Evolutionary conservation across 2,329 filamentous ascomycete species (phyloP).

Genomic region (Phyllosticta citribraziliensis): DNA sequence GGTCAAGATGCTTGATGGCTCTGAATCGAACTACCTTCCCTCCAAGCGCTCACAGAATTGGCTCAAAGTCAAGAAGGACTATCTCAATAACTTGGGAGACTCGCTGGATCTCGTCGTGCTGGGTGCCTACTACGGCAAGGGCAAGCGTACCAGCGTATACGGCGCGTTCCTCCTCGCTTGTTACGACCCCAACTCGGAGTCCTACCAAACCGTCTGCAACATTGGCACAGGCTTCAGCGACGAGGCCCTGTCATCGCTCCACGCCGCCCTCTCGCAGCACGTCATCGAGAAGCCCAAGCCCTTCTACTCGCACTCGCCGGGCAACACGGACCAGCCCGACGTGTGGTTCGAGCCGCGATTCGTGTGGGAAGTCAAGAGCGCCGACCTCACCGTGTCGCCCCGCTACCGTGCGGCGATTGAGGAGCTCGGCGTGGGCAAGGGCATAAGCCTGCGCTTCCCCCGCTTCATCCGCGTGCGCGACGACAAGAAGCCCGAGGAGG

Average conservation of each 20-base stretch:
- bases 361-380: conserved; percentile 97
- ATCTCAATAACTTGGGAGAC: conserved; percentile 86
- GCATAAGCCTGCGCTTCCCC: conserved; percentile 84
- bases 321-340: conserved; percentile 87
- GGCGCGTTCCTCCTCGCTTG: conserved; percentile 93
- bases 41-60: conserved; percentile 95
- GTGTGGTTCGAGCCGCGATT: conserved; percentile 94
- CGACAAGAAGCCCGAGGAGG: conserved; percentile 91
- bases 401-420: conserved; percentile 84
- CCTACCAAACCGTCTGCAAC: conserved; percentile 94
- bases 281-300: conserved; percentile 87
- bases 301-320: conserved; percentile 79
- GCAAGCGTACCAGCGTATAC: conserved; percentile 92
- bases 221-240: conserved; percentile 97
- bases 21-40: conserved; percentile 89
- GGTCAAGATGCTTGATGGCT: conserved; percentile 97
- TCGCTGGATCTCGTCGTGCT: conserved; percentile 93
- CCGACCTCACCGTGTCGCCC: conserved; percentile 85
- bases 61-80: conserved; percentile 99
- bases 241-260: conserved; percentile 78
- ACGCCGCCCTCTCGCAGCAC: conserved; percentile 63
- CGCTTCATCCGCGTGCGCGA: conserved; percentile 85
- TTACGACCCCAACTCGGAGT: conserved; percentile 71
- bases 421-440: conserved; percentile 62
- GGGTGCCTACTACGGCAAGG: conserved; percentile 86